Evolutionary conservation across 768 basidiomycete genomes (phyloP).

Genomic region (Dioszegia crocea): DNA sequence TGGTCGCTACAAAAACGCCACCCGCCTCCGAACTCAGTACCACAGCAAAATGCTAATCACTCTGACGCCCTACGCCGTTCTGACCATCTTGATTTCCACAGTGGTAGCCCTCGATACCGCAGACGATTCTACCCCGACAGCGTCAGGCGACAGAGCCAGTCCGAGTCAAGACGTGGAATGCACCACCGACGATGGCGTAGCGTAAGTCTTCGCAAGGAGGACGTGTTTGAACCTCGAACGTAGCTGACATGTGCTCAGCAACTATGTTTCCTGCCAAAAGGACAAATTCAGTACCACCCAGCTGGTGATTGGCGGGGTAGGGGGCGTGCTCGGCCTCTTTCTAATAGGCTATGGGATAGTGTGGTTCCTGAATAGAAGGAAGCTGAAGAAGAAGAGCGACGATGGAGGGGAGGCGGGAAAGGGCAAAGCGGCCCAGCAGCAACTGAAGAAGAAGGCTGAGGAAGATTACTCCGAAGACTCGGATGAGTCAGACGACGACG

Average conservation of each 20-base stretch:
- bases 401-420: slow-evolving; percentile 2
- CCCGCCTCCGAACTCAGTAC: background rate
- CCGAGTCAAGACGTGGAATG: background rate
- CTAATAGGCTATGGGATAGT: slow-evolving; percentile 23
- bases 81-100: too few species aligned
- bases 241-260: too few species aligned
- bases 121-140: background rate
- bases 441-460: background rate
- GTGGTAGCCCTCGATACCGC: background rate
- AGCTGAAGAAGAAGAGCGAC: background rate
- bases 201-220: slow-evolving; percentile 11
- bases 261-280: slow-evolving; percentile 34
- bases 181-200: slow-evolving; percentile 10
- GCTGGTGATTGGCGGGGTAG: slow-evolving; percentile 33
- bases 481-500: background rate
- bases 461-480: slow-evolving; percentile 10
- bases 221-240: too few species aligned
- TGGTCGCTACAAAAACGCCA: too few species aligned
- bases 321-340: slow-evolving; percentile 29
- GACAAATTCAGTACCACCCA: slow-evolving; percentile 25
- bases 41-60: background rate
- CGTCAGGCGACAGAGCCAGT: background rate
- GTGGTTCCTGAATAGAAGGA: slow-evolving; percentile 20
- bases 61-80: background rate
- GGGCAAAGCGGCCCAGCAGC: too few species aligned